Percentiles rank a stretch among this genome's conserved stretches.
Conservation (phyloP, 345 rosid species). For the Toxicodendron radicans region DNA sequence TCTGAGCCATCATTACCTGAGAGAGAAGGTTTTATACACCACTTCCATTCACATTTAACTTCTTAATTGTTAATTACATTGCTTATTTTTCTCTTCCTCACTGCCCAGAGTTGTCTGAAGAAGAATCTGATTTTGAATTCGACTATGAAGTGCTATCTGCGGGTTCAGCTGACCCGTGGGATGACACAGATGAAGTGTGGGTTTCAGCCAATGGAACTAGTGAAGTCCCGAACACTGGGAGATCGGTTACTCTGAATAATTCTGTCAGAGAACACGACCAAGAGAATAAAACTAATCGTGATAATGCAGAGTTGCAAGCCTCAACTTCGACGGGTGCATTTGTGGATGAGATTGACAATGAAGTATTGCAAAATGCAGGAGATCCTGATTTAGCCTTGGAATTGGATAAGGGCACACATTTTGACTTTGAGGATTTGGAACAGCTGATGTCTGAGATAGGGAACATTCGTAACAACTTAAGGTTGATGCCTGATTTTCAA, state of each 20-base stretch:
- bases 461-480: slow-evolving; percentile 67
- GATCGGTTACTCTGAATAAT: slow-evolving; percentile 29
- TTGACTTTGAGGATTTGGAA: slow-evolving; percentile 81
- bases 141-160: slow-evolving; percentile 80
- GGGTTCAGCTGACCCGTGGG: slow-evolving; percentile 82
- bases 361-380: slow-evolving; percentile 17
- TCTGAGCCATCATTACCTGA: slow-evolving; percentile 52
- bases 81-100: slow-evolving; percentile 26
- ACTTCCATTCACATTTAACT: slow-evolving; percentile 21
- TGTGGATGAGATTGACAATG: slow-evolving; percentile 33
- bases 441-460: slow-evolving; percentile 93
- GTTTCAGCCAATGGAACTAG: slow-evolving; percentile 54
- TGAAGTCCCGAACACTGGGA: slow-evolving; percentile 30
- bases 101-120: slow-evolving; percentile 69
- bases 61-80: slow-evolving; percentile 7
- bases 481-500: slow-evolving; percentile 89
- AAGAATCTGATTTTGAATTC: slow-evolving; percentile 82
- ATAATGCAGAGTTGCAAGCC: slow-evolving; percentile 33
- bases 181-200: slow-evolving; percentile 66
- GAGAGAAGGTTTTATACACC: slow-evolving; percentile 46
- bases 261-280: slow-evolving; percentile 26
- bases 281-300: slow-evolving; percentile 27
- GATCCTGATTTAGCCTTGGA: slow-evolving; percentile 31
- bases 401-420: slow-evolving; percentile 36
- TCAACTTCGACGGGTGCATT: slow-evolving; percentile 33